Evolutionary conservation across 345 rosid species (phyloP).

Genomic region (Raphanus sativus): DNA sequence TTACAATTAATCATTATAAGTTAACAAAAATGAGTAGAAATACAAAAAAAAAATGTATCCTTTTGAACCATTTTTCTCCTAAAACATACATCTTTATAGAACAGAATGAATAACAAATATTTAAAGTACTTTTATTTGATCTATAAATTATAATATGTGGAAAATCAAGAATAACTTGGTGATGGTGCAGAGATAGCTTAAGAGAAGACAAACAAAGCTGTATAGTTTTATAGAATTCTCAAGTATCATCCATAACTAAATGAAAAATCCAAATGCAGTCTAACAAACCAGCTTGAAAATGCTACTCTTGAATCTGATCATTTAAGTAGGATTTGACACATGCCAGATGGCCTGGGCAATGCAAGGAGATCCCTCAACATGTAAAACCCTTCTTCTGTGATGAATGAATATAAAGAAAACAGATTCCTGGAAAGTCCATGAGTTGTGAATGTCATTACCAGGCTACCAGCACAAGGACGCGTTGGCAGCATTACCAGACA

Average conservation of each 20-base stretch:
- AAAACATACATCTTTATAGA: too few species aligned
- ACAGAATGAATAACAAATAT: neutral
- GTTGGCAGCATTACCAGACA: neutral
- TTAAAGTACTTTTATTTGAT: too few species aligned
- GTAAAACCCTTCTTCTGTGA: neutral
- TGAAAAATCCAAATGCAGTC: too few species aligned
- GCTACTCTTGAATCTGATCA: slow-evolving; percentile 2
- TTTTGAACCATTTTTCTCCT: too few species aligned
- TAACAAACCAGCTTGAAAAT: neutral
- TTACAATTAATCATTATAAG: too few species aligned
- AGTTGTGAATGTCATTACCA: neutral
- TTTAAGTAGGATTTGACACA: neutral
- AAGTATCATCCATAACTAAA: neutral
- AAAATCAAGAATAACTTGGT: neutral
- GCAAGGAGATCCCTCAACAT: slow-evolving; percentile 20
- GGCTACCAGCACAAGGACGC: neutral
- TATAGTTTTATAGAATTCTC: neutral
- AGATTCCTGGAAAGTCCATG: neutral
- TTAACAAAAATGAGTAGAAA: too few species aligned
- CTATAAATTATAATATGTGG: neutral
- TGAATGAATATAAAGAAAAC: neutral
- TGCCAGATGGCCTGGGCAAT: slow-evolving; percentile 17
- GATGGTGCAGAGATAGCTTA: neutral
- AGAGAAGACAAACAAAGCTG: neutral
- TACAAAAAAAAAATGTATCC: too few species aligned